A percentile compares a stretch with the other conserved stretches of the same genome.
Conservation (phyloP, 1,284 basidiomycete species). For the Trametes polyzona region DNA sequence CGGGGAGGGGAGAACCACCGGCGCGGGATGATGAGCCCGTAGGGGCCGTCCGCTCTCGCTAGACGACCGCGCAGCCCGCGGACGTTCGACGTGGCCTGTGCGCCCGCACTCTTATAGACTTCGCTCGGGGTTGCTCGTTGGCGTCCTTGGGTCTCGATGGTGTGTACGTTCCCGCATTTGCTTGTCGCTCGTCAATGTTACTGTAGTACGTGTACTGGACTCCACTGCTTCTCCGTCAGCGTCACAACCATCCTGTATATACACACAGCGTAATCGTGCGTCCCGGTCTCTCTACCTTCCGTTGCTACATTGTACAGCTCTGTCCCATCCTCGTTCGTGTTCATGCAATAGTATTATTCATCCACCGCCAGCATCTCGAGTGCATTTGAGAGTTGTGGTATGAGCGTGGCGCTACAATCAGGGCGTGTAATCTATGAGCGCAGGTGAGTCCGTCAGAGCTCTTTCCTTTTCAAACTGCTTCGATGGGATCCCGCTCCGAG, state of each 20-base stretch:
- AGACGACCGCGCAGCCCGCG: constrained; percentile 8
- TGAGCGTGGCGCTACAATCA: neutral
- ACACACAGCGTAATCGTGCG: constrained; percentile 22
- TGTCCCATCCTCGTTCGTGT: constrained; percentile 2
- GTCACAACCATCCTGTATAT: constrained; percentile 22
- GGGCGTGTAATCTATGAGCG: too few species aligned
- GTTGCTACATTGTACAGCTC: constrained; percentile 26
- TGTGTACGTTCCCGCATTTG: neutral
- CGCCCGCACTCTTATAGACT: constrained; percentile 21
- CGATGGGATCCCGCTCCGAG: too few species aligned
- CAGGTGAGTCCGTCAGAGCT: too few species aligned
- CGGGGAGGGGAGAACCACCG: constrained; percentile 21
- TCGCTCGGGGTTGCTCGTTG: constrained; percentile 11
- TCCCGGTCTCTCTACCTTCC: constrained; percentile 7
- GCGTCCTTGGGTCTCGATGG: constrained; percentile 7
- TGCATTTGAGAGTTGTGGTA: neutral
- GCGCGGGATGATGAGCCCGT: constrained; percentile 30
- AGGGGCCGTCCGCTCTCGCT: constrained; percentile 18
- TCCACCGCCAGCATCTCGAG: neutral
- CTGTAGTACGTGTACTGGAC: constrained; percentile 25
- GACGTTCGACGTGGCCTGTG: neutral
- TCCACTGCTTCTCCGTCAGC: constrained; percentile 17
- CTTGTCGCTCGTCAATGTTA: constrained; percentile 13
- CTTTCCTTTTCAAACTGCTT: too few species aligned
- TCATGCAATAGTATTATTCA: constrained; percentile 19